These are phyloP conservation scores for Colletotrichum destructivum DNA, from an alignment of 2,329 filamentous ascomycete species.

Conservation along the genomic window DNA sequence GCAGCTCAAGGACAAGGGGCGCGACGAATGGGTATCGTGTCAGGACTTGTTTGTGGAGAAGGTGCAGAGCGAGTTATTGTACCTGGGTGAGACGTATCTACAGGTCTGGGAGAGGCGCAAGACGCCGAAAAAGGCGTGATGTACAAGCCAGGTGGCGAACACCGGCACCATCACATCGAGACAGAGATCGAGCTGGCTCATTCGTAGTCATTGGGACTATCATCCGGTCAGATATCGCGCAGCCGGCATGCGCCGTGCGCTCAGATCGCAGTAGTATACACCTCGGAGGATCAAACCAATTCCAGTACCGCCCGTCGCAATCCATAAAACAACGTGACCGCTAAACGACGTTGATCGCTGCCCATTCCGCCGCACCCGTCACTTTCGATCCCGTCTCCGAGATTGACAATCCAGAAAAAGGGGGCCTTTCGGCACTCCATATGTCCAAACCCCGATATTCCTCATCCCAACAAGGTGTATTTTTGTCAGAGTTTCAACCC, in stretches of 20 bases:
- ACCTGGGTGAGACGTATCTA: slow-evolving; percentile 93
- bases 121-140: slow-evolving; percentile 56
- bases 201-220: slow-evolving; percentile 41
- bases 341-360: slow-evolving; percentile 40
- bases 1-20: slow-evolving; percentile 85
- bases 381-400: slow-evolving; percentile 30
- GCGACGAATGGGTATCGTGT: slow-evolving; percentile 91
- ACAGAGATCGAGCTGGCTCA: slow-evolving; percentile 16
- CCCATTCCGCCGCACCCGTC: slow-evolving; percentile 29
- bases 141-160: slow-evolving; percentile 11
- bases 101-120: slow-evolving; percentile 95
- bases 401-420: slow-evolving; percentile 11
- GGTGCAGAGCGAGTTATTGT: slow-evolving; percentile 89
- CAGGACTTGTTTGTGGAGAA: slow-evolving; percentile 95
- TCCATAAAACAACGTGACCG: slow-evolving; percentile 42
- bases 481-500: slow-evolving; percentile 37
- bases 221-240: slow-evolving; percentile 22
- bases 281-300: slow-evolving; percentile 34
- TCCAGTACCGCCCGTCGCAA: slow-evolving; percentile 36
- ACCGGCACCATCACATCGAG: not conserved
- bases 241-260: slow-evolving; percentile 27
- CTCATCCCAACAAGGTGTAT: slow-evolving; percentile 38
- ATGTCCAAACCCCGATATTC: slow-evolving; percentile 33
- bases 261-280: slow-evolving; percentile 37
- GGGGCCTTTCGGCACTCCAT: slow-evolving; percentile 27